Evolutionary conservation across 2,329 filamentous ascomycete genomes (phyloP).

Genomic region (Cryphonectria nitschkei): DNA sequence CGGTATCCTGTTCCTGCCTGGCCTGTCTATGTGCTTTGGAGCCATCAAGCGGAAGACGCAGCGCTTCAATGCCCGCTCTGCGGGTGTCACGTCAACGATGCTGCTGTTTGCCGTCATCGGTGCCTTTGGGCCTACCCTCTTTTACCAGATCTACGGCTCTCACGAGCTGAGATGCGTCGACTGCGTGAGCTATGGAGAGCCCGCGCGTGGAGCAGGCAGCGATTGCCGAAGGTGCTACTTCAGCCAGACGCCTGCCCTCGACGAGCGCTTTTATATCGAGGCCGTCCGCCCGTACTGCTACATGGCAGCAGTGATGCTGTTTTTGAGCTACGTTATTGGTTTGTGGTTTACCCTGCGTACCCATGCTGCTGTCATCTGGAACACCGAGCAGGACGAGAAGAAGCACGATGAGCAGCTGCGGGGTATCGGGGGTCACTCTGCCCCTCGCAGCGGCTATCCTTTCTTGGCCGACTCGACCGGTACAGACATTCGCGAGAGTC

Average conservation of each 20-base stretch:
- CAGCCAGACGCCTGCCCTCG: slow-evolving; percentile 79
- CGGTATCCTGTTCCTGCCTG: slow-evolving; percentile 91
- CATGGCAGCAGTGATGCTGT: slow-evolving; percentile 81
- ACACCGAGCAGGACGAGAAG: slow-evolving; percentile 79
- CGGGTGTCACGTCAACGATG: slow-evolving; percentile 97
- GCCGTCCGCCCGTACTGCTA: slow-evolving; percentile 94
- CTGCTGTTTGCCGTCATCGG: slow-evolving; percentile 93
- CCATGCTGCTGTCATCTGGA: slow-evolving; percentile 97
- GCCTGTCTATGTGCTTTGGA: slow-evolving; percentile 97
- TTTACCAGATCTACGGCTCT: slow-evolving; percentile 98
- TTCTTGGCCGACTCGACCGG: slow-evolving; percentile 52
- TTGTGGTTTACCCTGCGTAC: slow-evolving; percentile 95
- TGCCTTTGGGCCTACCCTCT: slow-evolving; percentile 92
- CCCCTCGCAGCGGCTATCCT: slow-evolving; percentile 28
- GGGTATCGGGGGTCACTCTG: slow-evolving; percentile 36
- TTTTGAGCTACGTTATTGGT: slow-evolving; percentile 91
- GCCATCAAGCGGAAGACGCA: slow-evolving; percentile 98
- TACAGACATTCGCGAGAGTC: slow-evolving; percentile 80
- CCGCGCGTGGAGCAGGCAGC: slow-evolving; percentile 48
- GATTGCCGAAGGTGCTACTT: slow-evolving; percentile 96
- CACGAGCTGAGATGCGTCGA: slow-evolving; percentile 89
- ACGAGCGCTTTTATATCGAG: slow-evolving; percentile 86
- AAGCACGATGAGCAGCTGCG: slow-evolving; percentile 58
- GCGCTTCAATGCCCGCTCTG: slow-evolving; percentile 94
- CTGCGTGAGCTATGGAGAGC: slow-evolving; percentile 54